Percentiles rank a stretch among this genome's conserved stretches.
These are phyloP conservation scores for Sphaerulina populicola DNA, from an alignment of 2,329 filamentous ascomycete genomes.

Conservation along the genomic window DNA sequence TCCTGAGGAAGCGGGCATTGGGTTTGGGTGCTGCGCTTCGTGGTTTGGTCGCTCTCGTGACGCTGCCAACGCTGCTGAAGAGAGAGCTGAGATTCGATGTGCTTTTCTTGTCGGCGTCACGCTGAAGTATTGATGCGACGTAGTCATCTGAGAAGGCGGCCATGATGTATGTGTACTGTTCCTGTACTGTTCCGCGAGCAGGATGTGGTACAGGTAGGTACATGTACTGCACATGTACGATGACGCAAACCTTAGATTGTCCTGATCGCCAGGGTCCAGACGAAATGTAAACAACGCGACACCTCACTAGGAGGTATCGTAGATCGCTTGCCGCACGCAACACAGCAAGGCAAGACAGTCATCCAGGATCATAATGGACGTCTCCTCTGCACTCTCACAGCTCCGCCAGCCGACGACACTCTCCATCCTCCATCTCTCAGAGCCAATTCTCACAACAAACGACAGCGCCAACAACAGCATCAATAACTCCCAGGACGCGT, in stretches of 20 bases:
- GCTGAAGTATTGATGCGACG: slow-evolving; percentile 67
- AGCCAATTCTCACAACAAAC: slow-evolving; percentile 32
- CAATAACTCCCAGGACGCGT: slow-evolving; percentile 53
- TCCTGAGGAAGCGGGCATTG: slow-evolving; percentile 80
- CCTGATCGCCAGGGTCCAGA: background rate
- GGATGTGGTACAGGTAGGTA: background rate
- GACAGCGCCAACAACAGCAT: slow-evolving; percentile 27
- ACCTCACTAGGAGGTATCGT: too few species aligned
- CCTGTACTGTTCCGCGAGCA: background rate
- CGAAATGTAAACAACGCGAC: background rate
- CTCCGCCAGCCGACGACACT: slow-evolving; percentile 49
- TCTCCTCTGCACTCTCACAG: slow-evolving; percentile 24
- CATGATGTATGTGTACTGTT: background rate
- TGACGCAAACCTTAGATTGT: background rate
- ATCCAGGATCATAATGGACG: slow-evolving; percentile 13
- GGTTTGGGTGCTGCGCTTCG: slow-evolving; percentile 59
- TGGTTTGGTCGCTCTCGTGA: slow-evolving; percentile 2
- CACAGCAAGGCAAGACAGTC: background rate
- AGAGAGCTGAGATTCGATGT: background rate
- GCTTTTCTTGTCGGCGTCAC: slow-evolving; percentile 61
- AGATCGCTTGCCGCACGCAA: background rate
- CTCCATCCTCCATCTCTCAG: slow-evolving; percentile 48
- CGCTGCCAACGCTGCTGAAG: slow-evolving; percentile 1
- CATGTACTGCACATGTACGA: background rate
- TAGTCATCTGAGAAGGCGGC: slow-evolving; percentile 57